Evolutionary conservation across 257 asterid species (phyloP).

Genomic region (Solanum corneliomulleri): DNA sequence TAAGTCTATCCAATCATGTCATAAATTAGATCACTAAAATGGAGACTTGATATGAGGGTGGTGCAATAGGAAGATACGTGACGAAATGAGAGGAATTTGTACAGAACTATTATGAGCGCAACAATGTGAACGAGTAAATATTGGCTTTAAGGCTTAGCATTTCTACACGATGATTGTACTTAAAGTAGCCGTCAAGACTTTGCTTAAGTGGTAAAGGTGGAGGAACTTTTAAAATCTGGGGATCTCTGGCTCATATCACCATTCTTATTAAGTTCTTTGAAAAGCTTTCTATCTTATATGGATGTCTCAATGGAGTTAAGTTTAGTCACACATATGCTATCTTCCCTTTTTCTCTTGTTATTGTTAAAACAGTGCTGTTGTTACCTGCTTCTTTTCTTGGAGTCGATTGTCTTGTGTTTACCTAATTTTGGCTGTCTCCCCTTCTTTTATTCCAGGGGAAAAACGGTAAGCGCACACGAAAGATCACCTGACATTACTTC

Average conservation of each 20-base stretch:
- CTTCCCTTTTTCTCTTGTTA: neutral
- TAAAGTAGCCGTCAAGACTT: neutral
- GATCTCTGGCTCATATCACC: neutral
- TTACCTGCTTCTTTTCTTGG: neutral
- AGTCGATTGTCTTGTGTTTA: neutral
- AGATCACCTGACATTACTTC: slow-evolving; percentile 31
- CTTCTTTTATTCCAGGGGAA: slow-evolving; percentile 22
- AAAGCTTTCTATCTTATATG: neutral
- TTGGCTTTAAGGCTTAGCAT: neutral
- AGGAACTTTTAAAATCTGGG: neutral
- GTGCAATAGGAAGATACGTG: neutral
- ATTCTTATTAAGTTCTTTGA: neutral
- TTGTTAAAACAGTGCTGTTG: neutral
- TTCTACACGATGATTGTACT: neutral
- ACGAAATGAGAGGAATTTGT: neutral
- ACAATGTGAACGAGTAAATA: neutral
- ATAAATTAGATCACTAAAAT: neutral
- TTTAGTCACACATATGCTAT: neutral
- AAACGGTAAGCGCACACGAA: slow-evolving; percentile 29
- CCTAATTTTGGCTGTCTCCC: neutral
- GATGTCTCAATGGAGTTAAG: neutral
- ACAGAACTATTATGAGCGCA: neutral
- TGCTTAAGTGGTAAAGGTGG: neutral
- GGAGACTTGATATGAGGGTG: neutral
- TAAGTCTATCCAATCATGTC: neutral